These are phyloP conservation scores for Aspergillus sp. DNA, from an alignment of 2,329 filamentous ascomycete genomes.

Conservation along the genomic window DNA sequence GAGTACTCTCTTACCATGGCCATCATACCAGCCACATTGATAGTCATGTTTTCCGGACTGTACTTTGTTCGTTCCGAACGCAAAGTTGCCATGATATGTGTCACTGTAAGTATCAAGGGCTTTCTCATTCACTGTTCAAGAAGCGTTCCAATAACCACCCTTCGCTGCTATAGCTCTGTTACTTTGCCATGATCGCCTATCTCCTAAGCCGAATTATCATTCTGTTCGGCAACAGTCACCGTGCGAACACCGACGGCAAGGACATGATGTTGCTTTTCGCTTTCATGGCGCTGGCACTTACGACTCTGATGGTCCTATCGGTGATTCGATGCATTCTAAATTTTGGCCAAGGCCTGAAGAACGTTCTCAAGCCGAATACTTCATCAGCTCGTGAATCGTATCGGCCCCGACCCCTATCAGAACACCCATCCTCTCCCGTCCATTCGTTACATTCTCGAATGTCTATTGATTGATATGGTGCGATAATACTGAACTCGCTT, in stretches of 20 bases:
- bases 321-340: conserved; percentile 1
- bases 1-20: conserved; percentile 19
- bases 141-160: not conserved
- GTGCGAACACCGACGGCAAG: not conserved
- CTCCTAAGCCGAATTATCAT: conserved; percentile 1
- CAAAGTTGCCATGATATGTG: not conserved
- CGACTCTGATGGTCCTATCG: not conserved
- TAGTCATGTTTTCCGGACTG: conserved; percentile 13
- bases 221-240: not conserved
- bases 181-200: not conserved
- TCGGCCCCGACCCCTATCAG: not conserved
- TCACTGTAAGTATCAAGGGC: not conserved
- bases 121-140: not conserved
- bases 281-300: not conserved
- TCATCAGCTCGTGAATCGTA: not conserved
- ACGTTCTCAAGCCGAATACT: not conserved
- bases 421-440: not conserved
- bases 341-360: not conserved
- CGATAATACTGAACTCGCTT: too few relatives aligned
- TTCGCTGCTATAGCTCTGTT: not conserved
- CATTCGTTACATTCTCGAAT: not conserved
- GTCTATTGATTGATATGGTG: not conserved
- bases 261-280: conserved; percentile 6
- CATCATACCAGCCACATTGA: conserved; percentile 14
- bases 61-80: not conserved